Evolutionary conservation across 2,329 filamentous ascomycete genomes (phyloP), one percentile per base, ranked within the genome.

Genomic region (Phaeosphaeriaceae sp.): DNA sequence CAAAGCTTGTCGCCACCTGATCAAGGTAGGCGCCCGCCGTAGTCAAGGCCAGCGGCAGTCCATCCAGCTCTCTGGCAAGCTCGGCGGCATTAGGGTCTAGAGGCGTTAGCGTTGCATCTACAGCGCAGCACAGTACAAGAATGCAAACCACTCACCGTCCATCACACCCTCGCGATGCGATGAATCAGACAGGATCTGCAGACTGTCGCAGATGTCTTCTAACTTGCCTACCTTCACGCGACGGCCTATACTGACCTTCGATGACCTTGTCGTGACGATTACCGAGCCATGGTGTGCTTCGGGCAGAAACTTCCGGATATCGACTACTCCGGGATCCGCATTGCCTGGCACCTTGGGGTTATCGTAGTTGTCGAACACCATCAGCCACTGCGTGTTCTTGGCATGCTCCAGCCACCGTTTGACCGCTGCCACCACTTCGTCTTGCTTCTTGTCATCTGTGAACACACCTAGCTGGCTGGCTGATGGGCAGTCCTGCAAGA

Each of bases 321-420:
- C 64, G n/a, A 72, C 58, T 43, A 40, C 54, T 36, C 44, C 42
- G 12, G 23, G 21, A 45, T 61, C 50, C 4, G 35, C 29, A 39
- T 43, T 38, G 23, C 46, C 41, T 21, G 51, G 26, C 15, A 70
- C 37, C 35, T 65, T 67, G 5, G 72, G 74, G 34, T 75, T 70
- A 48, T 79, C 71, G 42, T 76, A 76, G 42, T 79, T 77, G 46
- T 77, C 72, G 41, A 66, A 78, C 12, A 77, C 49, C 2, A 77
- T 13, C 6, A 79, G 63, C 75, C 71, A 79, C 3, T 52, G 51
- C 11, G 54, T 64, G 42, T 78, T 79, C 4, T 54, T 33, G n/a
- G 42, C 54, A 2, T 66, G 42, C 34, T 66, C 57, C 4, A 80
- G 58, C 76, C 72, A 79, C 5, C 39, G 38, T 39, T 72, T 76